Evolutionary conservation across 2,329 filamentous ascomycete genomes (phyloP).

Genomic region (Diaporthe aspalathi): DNA sequence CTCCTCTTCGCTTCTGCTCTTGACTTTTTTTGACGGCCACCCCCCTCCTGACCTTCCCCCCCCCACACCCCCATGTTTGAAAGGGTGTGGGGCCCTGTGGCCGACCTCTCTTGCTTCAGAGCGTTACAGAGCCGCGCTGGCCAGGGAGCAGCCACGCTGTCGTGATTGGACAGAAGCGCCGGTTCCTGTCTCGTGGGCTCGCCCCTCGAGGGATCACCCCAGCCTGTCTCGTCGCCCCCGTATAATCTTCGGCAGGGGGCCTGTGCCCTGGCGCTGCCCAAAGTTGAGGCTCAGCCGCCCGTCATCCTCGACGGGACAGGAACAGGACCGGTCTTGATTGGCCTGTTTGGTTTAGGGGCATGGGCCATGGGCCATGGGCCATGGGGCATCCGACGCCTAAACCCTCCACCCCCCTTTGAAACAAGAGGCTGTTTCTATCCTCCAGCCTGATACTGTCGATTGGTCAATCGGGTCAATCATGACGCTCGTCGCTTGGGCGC

Average conservation of each 20-base stretch:
- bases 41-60: no score
- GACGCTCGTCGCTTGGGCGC: slow-evolving; percentile 17
- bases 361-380: no score
- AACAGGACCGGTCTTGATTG: slow-evolving; percentile 6
- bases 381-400: slow-evolving; percentile 37
- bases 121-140: slow-evolving; percentile 39
- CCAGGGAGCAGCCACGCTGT: slow-evolving; percentile 9
- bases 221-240: slow-evolving; percentile 1
- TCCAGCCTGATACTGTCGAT: slow-evolving; percentile 5
- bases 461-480: slow-evolving; percentile 24
- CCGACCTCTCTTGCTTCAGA: slow-evolving; percentile 36
- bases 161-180: slow-evolving; percentile 31
- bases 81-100: slow-evolving; percentile 28
- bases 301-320: slow-evolving; percentile 17
- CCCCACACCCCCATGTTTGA: slow-evolving; percentile 36
- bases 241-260: slow-evolving; percentile 23
- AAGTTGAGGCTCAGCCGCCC: slow-evolving; percentile 37
- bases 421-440: slow-evolving; percentile 49
- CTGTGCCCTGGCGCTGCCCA: neutral
- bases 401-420: slow-evolving; percentile 45
- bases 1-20: neutral
- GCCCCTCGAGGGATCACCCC: slow-evolving; percentile 8
- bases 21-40: slow-evolving; percentile 14
- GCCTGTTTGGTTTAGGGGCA: slow-evolving; percentile 49
- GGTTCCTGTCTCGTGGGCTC: slow-evolving; percentile 37